Evolutionary conservation across 352 stramenopile species (phyloP).

Genomic region (Thraustochytrium striatum): DNA sequence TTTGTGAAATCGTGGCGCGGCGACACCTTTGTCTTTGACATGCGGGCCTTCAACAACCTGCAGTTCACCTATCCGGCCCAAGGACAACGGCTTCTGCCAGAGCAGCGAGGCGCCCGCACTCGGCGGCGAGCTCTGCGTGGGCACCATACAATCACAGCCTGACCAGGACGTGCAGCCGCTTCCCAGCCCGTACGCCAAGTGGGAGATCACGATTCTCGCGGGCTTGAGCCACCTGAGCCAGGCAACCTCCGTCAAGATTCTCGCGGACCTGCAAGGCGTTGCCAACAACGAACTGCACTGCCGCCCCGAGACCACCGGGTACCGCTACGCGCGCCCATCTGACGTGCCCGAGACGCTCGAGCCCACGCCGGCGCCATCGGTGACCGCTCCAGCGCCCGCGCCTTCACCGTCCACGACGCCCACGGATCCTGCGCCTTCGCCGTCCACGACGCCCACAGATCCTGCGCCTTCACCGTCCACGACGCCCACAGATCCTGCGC

Average conservation of each 20-base stretch:
- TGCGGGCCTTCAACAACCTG: background rate
- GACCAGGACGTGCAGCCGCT: background rate
- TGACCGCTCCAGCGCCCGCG: too few relatives aligned
- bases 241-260: background rate
- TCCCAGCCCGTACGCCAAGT: background rate
- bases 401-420: too few relatives aligned
- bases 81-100: background rate
- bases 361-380: too few relatives aligned
- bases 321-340: too few relatives aligned
- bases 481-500: too few relatives aligned
- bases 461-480: too few relatives aligned
- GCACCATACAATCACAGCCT: background rate
- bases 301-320: background rate
- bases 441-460: too few relatives aligned
- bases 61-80: background rate
- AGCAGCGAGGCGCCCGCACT: background rate
- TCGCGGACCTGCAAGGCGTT: background rate
- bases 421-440: too few relatives aligned
- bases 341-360: too few relatives aligned
- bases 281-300: background rate
- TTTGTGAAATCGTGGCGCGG: background rate
- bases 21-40: background rate
- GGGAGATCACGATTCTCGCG: background rate
- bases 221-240: background rate
- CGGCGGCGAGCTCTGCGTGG: background rate